Percentiles rank a stretch among this genome's conserved stretches.
Conservation (phyloP, 2,329 filamentous ascomycete species). For the Septoria petroselini region DNA sequence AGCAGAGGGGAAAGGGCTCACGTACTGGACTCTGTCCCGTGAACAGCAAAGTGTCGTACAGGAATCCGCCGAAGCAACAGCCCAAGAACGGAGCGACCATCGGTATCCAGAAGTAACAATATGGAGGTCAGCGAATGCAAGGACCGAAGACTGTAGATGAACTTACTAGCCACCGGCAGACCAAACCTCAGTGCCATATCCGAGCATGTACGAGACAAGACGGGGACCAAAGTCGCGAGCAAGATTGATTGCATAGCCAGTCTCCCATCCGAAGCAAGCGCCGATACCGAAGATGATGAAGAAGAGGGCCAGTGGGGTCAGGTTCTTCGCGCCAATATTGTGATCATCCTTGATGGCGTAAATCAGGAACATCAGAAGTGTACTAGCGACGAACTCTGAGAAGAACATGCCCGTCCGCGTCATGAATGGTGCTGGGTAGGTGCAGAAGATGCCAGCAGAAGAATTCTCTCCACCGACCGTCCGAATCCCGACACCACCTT, state of each 20-base stretch:
- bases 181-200: conserved; percentile 67
- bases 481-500: conserved; percentile 55
- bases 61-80: conserved; percentile 59
- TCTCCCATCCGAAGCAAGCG: conserved; percentile 70
- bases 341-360: conserved; percentile 62
- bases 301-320: conserved; percentile 62
- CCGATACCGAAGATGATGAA: conserved; percentile 73
- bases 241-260: conserved; percentile 71
- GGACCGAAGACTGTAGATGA: conserved; percentile 32
- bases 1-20: too few species aligned
- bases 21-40: conserved; percentile 60
- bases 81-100: conserved; percentile 70
- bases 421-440: conserved; percentile 66
- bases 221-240: conserved; percentile 70
- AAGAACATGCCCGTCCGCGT: conserved; percentile 67
- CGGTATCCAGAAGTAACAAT: conserved; percentile 53
- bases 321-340: conserved; percentile 56
- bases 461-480: conserved; percentile 58
- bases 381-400: conserved; percentile 66
- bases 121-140: neutral
- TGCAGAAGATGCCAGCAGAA: conserved; percentile 69
- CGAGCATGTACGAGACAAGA: conserved; percentile 63
- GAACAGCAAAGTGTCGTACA: conserved; percentile 68
- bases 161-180: conserved; percentile 67
- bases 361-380: conserved; percentile 68